Percentiles rank a stretch among this genome's conserved stretches.
Evolutionary conservation across 495 filamentous ascomycete species (phyloP).

Genomic region (Aspergillus avenaceus): DNA sequence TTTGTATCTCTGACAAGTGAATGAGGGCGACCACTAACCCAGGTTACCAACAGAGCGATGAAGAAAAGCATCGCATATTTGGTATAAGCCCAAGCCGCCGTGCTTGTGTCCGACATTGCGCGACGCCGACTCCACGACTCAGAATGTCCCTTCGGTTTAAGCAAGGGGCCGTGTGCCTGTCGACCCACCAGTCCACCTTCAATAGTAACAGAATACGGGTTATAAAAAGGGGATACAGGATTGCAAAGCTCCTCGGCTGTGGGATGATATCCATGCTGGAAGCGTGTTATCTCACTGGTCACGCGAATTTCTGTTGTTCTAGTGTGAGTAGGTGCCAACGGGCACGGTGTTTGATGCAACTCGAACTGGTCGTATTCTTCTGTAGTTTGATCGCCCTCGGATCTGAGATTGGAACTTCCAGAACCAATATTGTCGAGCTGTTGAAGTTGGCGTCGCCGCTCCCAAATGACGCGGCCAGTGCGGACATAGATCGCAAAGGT

Average conservation of each 20-base stretch:
- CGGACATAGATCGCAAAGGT: conserved; percentile 73
- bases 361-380: background rate
- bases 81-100: conserved; percentile 68
- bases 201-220: conserved; percentile 36
- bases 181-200: conserved; percentile 16
- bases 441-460: conserved; percentile 42
- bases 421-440: conserved; percentile 39
- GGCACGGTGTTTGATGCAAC: conserved; percentile 18
- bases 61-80: conserved; percentile 89
- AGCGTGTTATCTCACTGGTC: conserved; percentile 32
- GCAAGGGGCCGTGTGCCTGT: background rate
- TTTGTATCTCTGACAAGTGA: background rate
- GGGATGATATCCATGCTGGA: background rate
- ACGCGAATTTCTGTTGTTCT: conserved; percentile 59
- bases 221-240: conserved; percentile 10
- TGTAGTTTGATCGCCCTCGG: background rate
- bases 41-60: conserved; percentile 73
- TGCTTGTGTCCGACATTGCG: conserved; percentile 21
- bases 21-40: conserved; percentile 43
- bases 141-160: conserved; percentile 4
- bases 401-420: background rate
- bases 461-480: conserved; percentile 67
- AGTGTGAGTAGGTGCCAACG: conserved; percentile 42
- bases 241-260: background rate
- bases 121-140: conserved; percentile 18